phyloP scores from a whole-genome alignment of 805 yeast species.

The Jamesozyma gamospora region DNA sequence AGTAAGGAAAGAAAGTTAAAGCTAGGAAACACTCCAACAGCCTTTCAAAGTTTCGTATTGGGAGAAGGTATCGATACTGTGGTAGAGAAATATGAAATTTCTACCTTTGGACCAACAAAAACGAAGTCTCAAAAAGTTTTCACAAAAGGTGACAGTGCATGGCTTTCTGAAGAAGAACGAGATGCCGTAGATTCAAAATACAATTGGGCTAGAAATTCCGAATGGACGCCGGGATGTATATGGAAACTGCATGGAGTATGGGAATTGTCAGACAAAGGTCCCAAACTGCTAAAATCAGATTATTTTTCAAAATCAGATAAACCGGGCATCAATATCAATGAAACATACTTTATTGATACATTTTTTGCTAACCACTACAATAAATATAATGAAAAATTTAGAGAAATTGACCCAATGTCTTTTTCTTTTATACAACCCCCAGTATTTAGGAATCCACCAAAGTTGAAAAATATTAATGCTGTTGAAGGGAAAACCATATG shows the following conservation, averaged over 20 bases:
- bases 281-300: conserved; percentile 34
- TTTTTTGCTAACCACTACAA: conserved; percentile 56
- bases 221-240: conserved; percentile 73
- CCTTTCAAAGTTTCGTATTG: conserved; percentile 57
- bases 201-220: conserved; percentile 54
- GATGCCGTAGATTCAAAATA: conserved; percentile 43
- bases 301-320: conserved; percentile 34
- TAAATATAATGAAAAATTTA: conserved; percentile 38
- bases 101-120: conserved; percentile 69
- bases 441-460: conserved; percentile 69
- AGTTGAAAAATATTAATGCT: conserved; percentile 40
- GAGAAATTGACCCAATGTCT: conserved; percentile 36
- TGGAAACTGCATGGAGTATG: conserved; percentile 79
- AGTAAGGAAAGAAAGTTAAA: conserved; percentile 59
- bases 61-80: conserved; percentile 69
- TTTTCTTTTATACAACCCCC: conserved; percentile 73
- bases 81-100: conserved; percentile 60
- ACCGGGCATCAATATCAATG: conserved; percentile 34
- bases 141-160: conserved; percentile 58
- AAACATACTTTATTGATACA: conserved; percentile 49
- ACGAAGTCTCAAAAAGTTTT: conserved; percentile 47
- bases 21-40: conserved; percentile 76
- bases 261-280: conserved; percentile 36
- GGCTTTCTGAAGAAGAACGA: conserved; percentile 48
- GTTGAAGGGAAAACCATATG: conserved; percentile 58